phyloP scores from a whole-genome alignment of 179 eudicot species.

The Silene coronaria region DNA sequence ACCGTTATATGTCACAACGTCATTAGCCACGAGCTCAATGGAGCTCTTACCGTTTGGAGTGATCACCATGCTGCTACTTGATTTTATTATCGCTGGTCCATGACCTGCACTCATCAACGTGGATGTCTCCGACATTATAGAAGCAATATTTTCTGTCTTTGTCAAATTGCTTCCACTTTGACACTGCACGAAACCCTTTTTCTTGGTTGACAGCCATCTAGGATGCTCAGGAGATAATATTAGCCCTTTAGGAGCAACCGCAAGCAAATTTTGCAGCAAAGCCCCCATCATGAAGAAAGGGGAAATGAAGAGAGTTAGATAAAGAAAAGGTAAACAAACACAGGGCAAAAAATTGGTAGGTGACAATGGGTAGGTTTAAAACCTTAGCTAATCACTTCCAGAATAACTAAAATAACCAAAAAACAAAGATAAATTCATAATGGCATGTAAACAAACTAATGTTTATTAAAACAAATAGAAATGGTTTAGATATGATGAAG shows the following conservation, averaged over 20 bases:
- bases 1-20: slow-evolving; percentile 40
- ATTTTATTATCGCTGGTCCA: slow-evolving; percentile 40
- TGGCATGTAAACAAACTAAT: slow-evolving; percentile 43
- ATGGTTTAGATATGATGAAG: slow-evolving; percentile 43
- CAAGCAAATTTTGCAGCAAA: slow-evolving; percentile 58
- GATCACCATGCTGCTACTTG: slow-evolving; percentile 41
- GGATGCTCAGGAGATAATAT: slow-evolving; percentile 23
- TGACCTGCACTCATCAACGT: slow-evolving; percentile 32
- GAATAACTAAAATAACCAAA: slow-evolving; percentile 28
- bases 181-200: slow-evolving; percentile 36
- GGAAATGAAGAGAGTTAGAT: slow-evolving; percentile 22
- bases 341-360: slow-evolving; percentile 31
- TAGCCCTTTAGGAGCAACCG: slow-evolving; percentile 34
- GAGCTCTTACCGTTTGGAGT: slow-evolving; percentile 48
- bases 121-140: slow-evolving; percentile 56
- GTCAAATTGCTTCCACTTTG: slow-evolving; percentile 49
- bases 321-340: slow-evolving; percentile 30
- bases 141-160: slow-evolving; percentile 37
- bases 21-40: slow-evolving; percentile 36
- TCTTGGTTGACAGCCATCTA: slow-evolving; percentile 28
- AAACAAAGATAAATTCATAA: slow-evolving; percentile 23
- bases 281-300: slow-evolving; percentile 67
- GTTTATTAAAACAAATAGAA: slow-evolving; percentile 36
- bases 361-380: slow-evolving; percentile 36
- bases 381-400: slow-evolving; percentile 49